These are phyloP conservation scores for Microbotryum saponariae DNA, from an alignment of 1,284 basidiomycete genomes.

Conservation along the genomic window DNA sequence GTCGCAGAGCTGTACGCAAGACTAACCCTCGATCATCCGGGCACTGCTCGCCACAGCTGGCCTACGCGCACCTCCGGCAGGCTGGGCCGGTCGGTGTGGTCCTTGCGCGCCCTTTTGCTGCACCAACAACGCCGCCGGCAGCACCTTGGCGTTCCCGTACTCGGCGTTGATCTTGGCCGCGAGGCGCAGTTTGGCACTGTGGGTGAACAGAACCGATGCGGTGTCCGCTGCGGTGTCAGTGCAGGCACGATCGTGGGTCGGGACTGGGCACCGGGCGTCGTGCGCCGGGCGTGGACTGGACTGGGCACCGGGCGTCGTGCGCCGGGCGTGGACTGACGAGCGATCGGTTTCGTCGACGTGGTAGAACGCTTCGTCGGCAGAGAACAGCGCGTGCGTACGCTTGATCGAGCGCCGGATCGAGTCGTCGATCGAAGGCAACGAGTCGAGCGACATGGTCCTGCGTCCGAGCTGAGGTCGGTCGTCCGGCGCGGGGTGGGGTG, in stretches of 20 bases:
- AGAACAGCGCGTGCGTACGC: conserved; percentile 44
- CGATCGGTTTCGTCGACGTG: conserved; percentile 35
- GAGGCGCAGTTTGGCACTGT: conserved; percentile 46
- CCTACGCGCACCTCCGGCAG: conserved; percentile 34
- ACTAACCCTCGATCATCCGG: conserved; percentile 29
- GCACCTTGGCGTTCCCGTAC: conserved; percentile 74
- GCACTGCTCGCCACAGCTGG: background rate
- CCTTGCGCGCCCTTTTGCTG: conserved; percentile 63
- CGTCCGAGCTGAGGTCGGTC: background rate
- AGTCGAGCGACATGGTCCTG: conserved; percentile 15
- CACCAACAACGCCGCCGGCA: conserved; percentile 70
- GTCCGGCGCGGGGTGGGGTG: background rate
- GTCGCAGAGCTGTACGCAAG: too few relatives aligned
- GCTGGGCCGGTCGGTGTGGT: conserved; percentile 51
- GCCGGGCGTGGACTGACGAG: too few relatives aligned
- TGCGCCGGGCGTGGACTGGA: too few relatives aligned
- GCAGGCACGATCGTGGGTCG: too few relatives aligned
- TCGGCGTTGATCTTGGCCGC: conserved; percentile 69
- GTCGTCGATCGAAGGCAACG: conserved; percentile 41
- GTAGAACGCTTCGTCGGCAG: conserved; percentile 36
- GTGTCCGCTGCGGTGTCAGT: background rate
- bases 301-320: too few relatives aligned
- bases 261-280: too few relatives aligned
- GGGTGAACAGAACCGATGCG: rapidly evolving
- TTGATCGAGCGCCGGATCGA: conserved; percentile 43